Evolutionary conservation across 192 early-diverging fungal genomes (phyloP).

Genomic region (Hyaloraphidium curvatum): DNA sequence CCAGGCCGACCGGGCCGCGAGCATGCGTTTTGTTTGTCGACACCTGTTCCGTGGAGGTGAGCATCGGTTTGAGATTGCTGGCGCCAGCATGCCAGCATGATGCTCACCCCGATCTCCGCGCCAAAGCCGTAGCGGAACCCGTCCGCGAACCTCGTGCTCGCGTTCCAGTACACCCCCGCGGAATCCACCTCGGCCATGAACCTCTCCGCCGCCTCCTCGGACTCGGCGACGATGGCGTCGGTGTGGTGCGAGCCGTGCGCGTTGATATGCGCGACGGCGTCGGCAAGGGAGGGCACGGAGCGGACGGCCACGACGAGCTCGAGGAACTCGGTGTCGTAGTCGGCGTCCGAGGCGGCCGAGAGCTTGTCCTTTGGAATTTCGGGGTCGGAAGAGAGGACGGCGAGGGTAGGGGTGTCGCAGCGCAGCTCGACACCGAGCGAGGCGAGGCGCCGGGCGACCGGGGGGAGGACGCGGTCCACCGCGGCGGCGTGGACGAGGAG

Average conservation of each 20-base stretch:
- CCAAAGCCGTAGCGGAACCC: conserved; percentile 98
- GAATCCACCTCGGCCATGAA: conserved; percentile 90
- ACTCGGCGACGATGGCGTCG: conserved; percentile 80
- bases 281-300: conserved; percentile 47
- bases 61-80: no score
- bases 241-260: conserved; percentile 88
- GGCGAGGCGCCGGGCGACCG: conserved; percentile 37
- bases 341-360: conserved; percentile 18
- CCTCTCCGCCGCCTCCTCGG: conserved; percentile 39
- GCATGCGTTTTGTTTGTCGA: conserved; percentile 99
- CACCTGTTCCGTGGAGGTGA: conserved; percentile 28
- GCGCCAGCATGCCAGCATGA: no score
- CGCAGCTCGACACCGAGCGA: conserved; percentile 37
- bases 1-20: conserved; percentile 89
- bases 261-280: conserved; percentile 85
- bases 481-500: conserved; percentile 59
- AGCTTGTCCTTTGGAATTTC: conserved; percentile 13
- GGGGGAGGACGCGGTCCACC: conserved; percentile 14
- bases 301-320: conserved; percentile 67
- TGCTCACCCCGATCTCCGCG: conserved; percentile 75
- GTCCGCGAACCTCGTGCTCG: conserved; percentile 86
- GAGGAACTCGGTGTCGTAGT: conserved; percentile 84
- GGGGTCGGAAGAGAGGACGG: background rate
- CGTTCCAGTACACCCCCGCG: conserved; percentile 97
- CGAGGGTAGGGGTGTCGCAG: conserved; percentile 30